Evolutionary conservation across 306 rosid genomes (phyloP), one percentile per base, ranked within the genome.

Genomic region (Lotus japonicus): DNA sequence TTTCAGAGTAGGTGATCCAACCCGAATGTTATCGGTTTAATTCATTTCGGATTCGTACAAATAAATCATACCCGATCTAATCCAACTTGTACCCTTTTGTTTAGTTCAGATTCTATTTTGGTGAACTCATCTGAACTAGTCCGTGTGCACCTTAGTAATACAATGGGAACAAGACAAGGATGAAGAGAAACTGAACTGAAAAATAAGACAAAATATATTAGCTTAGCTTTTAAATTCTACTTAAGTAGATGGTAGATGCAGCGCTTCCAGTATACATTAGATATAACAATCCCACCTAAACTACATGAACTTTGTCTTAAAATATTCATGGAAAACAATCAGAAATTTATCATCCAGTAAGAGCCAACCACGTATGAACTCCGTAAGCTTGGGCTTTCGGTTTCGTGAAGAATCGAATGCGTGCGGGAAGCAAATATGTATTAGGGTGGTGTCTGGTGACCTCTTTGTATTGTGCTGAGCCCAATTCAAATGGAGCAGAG

Each of bases 281-380:
- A 78, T 87, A 59, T 68, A 87, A 71, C 90, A 51, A 39, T 83
- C 91, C 12, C 43, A 88, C 97, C 97, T 83, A 86, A 82, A 73
- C 63, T 43, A 6, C 31, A 58, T 7, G 11, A 14, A 61, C 35
- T n/a, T 21, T 38, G 28, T 36, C 43, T 51, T 35, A 45, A 49
- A 21, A 5, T 2, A 67, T n/a, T n/a, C n/a, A 7, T 8, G 11
- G n/a, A 3, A 63, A 64, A 45, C 3, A 65, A 23, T 28, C 17
- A 12, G 9, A 50, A 63, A 75, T 31, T 0, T 11, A 19, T 23
- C 36, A 15, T 9, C 61, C 66, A 76, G 56, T 45, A 5, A 23
- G 46, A 14, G 19, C 12, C 15, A 18, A 71, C 77, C 83, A 72
- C 59, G 84, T 54, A 28, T 57, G 15, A 7, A 50, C 17, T 31